Conservation (phyloP, 441 rosid species). For the Geranium incanum region DNA sequence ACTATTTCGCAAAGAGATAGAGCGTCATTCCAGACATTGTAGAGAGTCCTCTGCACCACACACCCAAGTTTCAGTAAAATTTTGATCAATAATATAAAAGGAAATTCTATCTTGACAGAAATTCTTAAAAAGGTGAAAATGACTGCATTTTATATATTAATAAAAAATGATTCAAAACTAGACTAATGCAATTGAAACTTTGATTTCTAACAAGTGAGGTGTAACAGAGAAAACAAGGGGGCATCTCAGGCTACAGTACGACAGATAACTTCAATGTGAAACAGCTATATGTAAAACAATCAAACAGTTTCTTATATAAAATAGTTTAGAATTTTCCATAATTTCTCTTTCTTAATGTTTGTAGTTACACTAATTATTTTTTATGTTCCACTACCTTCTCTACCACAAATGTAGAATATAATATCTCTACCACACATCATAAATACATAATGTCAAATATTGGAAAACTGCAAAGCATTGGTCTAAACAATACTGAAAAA, state of each 20-base stretch:
- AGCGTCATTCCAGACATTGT: constrained; percentile 59
- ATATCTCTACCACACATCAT: background rate
- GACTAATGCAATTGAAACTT: background rate
- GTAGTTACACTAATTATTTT: background rate
- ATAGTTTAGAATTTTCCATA: background rate
- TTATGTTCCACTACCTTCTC: background rate
- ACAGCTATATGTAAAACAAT: background rate
- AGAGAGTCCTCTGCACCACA: constrained; percentile 56
- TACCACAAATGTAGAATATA: background rate
- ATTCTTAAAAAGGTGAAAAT: constrained; percentile 14
- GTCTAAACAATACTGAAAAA: background rate
- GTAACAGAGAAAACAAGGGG: background rate
- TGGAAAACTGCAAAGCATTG: background rate
- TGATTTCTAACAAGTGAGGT: background rate
- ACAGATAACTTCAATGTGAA: background rate
- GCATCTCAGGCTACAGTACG: background rate
- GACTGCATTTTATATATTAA: background rate
- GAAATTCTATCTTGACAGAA: background rate
- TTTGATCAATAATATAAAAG: constrained; percentile 6
- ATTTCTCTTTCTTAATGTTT: background rate
- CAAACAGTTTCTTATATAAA: background rate
- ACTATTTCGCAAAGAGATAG: constrained; percentile 60
- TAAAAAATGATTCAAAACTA: background rate
- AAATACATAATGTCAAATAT: background rate
- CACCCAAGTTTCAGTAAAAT: constrained; percentile 15